Base-by-base conservation (phyloP, 2,329 filamentous ascomycete genomes). In the Arthrobotrys iridis region DNA sequence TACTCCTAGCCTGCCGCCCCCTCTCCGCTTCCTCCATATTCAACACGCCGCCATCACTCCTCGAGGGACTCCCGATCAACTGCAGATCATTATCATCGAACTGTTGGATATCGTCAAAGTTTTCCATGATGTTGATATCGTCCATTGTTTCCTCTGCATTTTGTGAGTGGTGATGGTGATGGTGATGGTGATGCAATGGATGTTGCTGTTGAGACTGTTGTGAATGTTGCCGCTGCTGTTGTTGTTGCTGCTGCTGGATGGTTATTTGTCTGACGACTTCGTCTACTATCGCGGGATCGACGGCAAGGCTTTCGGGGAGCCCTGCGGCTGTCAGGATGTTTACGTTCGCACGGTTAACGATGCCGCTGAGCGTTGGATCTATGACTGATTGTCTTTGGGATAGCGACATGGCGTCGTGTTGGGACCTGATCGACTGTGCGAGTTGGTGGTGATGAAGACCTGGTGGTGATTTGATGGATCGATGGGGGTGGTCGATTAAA, bases 231-330 rank as follows among this genome's bases (percentile, higher is more conserved):
- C 57, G 60, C 48, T 62, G 74, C 30, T 52, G 68, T 15, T 64
- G 24, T 43, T 77, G 74, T 10, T 57, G 75, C 22, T 77, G 76
- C 3, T 76, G 75, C 24, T 72, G 66, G 5, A 65, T 59, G 11
- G 72, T 48, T 4, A 64, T 48, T 8, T 77, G 71, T 4, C 63
- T 57, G 8, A 64, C 77, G 5, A 79, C 77, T 40, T 78, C 77
- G 37, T 78, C 78, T 57, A 78, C 77, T 64, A 79, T 79, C 13
- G 78, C 77, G 1, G 77, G 77, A 43, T 78, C 77, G 37, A 79
- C 75, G 22, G 78, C 68, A 5, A 78, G 76, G 41, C 77, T 75
- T 8, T 58, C 58, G 8, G 57, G 46, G 15, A 75, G 43, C 2
- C 57, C 57, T 13, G 63, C 40, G 0, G 40, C 50, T 20, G 60